Evolutionary conservation across 768 basidiomycete genomes (phyloP).

Genomic region (Naganishia antarctica): DNA sequence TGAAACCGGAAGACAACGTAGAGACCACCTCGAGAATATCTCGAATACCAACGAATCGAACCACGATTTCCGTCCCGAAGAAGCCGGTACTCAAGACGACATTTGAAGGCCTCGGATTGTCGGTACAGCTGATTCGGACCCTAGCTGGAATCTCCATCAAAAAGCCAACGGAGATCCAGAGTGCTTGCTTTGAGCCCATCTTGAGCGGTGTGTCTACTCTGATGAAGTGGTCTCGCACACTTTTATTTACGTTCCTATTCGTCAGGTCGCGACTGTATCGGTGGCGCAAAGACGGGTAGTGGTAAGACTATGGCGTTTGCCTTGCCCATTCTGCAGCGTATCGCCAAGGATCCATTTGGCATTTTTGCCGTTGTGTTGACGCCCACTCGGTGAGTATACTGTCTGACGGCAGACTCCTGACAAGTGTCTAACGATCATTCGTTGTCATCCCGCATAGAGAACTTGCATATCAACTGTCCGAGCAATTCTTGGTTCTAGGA

Average conservation of each 20-base stretch:
- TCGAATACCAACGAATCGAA: neutral
- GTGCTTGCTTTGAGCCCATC: conserved; percentile 81
- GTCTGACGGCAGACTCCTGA: conserved; percentile 9
- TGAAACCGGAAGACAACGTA: neutral
- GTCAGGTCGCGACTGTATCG: conserved; percentile 87
- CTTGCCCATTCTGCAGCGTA: conserved; percentile 81
- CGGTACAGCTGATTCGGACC: conserved; percentile 58
- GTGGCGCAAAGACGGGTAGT: conserved; percentile 94
- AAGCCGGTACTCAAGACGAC: conserved; percentile 34
- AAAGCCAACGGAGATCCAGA: conserved; percentile 78
- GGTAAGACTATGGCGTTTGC: conserved; percentile 98
- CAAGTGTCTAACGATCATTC: neutral
- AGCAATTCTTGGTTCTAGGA: conserved; percentile 90
- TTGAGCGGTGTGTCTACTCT: conserved; percentile 51
- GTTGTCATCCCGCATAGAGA: conserved; percentile 59
- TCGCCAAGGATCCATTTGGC: conserved; percentile 85
- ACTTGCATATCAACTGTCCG: conserved; percentile 92
- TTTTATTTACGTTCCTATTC: conserved; percentile 18
- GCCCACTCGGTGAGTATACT: conserved; percentile 77
- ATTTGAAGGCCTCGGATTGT: conserved; percentile 50
- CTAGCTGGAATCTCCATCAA: conserved; percentile 78
- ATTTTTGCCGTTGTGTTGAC: conserved; percentile 90
- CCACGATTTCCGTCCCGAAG: conserved; percentile 25
- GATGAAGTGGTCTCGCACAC: conserved; percentile 53
- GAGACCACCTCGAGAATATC: conserved; percentile 16